A percentile compares a stretch with the other conserved stretches of the same genome.
Evolutionary conservation across 148 eudicot species (phyloP).

Genomic region (Rhododendron ferrugineum): DNA sequence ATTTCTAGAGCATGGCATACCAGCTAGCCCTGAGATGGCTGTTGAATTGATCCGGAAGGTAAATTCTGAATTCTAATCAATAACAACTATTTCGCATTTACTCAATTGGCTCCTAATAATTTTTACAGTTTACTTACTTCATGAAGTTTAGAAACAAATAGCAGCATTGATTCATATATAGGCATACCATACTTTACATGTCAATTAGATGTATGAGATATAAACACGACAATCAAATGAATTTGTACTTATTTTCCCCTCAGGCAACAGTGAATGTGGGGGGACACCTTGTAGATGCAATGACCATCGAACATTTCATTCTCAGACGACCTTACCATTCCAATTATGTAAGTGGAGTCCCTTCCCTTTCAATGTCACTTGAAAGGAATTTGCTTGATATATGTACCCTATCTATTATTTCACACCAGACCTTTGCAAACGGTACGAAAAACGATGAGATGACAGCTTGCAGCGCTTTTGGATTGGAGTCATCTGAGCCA

Average conservation of each 20-base stretch:
- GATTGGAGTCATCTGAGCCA: constrained; percentile 81
- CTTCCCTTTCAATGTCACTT: not conserved
- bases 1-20: constrained; percentile 79
- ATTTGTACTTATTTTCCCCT: not conserved
- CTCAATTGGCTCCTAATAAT: not conserved
- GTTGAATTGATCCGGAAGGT: constrained; percentile 71
- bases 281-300: constrained; percentile 30
- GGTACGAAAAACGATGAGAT: constrained; percentile 35
- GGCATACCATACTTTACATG: not conserved
- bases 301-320: constrained; percentile 36
- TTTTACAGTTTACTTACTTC: not conserved
- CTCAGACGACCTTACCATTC: constrained; percentile 28
- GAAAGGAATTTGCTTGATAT: not conserved
- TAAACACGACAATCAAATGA: constrained; percentile 7
- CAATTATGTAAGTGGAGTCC: constrained; percentile 39
- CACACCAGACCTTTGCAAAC: constrained; percentile 37
- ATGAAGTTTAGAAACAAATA: not conserved
- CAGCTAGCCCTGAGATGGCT: constrained; percentile 68
- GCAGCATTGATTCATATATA: not conserved
- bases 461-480: constrained; percentile 44
- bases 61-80: not conserved
- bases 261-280: constrained; percentile 43
- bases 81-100: not conserved
- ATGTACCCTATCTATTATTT: not conserved
- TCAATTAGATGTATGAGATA: not conserved